Evolutionary conservation across 2,329 filamentous ascomycete species (phyloP).

Genomic region (Aspergillus sp.): DNA sequence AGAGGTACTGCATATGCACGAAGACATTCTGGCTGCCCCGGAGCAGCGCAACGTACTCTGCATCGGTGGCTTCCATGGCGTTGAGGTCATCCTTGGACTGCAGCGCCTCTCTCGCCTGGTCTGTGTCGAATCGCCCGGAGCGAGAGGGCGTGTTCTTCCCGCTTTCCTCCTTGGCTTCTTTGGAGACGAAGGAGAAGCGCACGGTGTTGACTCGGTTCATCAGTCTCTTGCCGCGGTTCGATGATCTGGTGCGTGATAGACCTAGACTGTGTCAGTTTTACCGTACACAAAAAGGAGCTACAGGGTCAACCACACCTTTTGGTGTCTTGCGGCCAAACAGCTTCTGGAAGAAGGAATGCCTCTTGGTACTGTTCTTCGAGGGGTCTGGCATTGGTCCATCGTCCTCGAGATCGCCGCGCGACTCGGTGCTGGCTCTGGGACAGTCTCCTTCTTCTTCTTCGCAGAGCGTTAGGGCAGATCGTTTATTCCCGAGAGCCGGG

Average conservation of each 20-base stretch:
- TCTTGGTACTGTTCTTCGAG: slow-evolving; percentile 6
- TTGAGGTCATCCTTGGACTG: slow-evolving; percentile 6
- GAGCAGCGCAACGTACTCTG: slow-evolving; percentile 11
- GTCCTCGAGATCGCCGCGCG: slow-evolving; percentile 8
- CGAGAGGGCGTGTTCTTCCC: slow-evolving; percentile 8
- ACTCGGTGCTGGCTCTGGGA: slow-evolving; percentile 4
- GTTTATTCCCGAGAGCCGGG: slow-evolving; percentile 6
- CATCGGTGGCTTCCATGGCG: slow-evolving; percentile 8
- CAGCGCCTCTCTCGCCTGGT: background rate
- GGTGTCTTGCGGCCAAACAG: slow-evolving; percentile 19
- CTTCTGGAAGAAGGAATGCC: slow-evolving; percentile 16
- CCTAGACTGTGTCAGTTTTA: slow-evolving; percentile 9
- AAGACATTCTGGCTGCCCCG: slow-evolving; percentile 14
- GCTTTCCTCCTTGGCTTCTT: slow-evolving; percentile 10
- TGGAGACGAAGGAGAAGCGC: slow-evolving; percentile 22
- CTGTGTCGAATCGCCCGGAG: slow-evolving; percentile 7
- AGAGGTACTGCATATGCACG: slow-evolving; percentile 19
- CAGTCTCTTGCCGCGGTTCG: slow-evolving; percentile 17
- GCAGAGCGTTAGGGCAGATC: slow-evolving; percentile 9
- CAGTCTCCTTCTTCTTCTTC: slow-evolving; percentile 12
- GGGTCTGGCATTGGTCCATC: slow-evolving; percentile 4
- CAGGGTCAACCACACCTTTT: slow-evolving; percentile 12
- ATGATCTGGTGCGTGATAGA: slow-evolving; percentile 16
- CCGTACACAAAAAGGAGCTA: background rate
- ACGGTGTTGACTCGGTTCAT: slow-evolving; percentile 22